Base-by-base conservation (phyloP, 2,329 filamentous ascomycete species). In the Claviceps lovelessii region DNA sequence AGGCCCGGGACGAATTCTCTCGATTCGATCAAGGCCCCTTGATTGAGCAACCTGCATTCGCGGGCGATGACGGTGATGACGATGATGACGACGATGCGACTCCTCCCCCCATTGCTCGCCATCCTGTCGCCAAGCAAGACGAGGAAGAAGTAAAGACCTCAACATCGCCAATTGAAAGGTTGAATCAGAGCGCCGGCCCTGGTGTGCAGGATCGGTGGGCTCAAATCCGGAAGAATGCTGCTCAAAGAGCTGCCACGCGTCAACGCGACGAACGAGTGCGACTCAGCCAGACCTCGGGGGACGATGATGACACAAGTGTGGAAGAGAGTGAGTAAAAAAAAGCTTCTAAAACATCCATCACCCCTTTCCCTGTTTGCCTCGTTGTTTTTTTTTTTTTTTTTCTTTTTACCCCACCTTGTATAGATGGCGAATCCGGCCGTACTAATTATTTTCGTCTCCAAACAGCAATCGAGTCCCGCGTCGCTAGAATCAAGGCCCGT, bases 401-500 rank as follows among this genome's bases (percentile, higher is more conserved):
- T 47, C 4, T 47, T 29, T 17, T 23, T 10, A 11, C 11, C 23
- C 23, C 23, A 23, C 23, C 23, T 23, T 39, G 37, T 5, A 39
- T 39, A 39, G 37, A 39, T 2, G 37, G 37, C 9, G 23, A 28
- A 29, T 17, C 23, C 2, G 6, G 8, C 17, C 5, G 41, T 51
- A 35, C 66, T 69, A 49, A 70, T 58, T 1, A 10, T 51, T 47
- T 46, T 15, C 59, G 1, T 52, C 47, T 46, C 13, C 29, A 54
- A n/a, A n/a, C 61, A 94, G 89, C 90, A 41, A 97, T 97, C 64
- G 93, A 98, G 70, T 90, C 90, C 51, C 88, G 93, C 61, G 93
- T 97, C 57, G 93, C 93, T 51, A 87, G 93, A 59, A 98, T 98
- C 78, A 97, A 96, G 73, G 93, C 93, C 57, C 85, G 93, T 58